These are phyloP conservation scores for Flammula alnicola DNA, from an alignment of 1,284 basidiomycete genomes.

Conservation along the genomic window DNA sequence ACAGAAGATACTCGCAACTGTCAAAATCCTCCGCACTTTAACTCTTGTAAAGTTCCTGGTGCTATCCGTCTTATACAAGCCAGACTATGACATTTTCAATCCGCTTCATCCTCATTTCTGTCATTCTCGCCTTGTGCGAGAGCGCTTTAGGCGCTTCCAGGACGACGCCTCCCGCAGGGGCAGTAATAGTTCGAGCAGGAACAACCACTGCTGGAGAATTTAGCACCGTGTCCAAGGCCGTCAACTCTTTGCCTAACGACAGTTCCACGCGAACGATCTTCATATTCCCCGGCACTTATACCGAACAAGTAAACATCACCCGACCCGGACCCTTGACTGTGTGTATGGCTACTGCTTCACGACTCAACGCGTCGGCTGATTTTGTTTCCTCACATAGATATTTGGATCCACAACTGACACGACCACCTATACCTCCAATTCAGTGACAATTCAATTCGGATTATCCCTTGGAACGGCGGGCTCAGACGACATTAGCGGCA, in stretches of 20 bases:
- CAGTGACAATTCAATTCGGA: constrained; percentile 49
- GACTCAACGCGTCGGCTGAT: not conserved
- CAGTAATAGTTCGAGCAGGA: constrained; percentile 47
- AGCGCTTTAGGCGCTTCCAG: constrained; percentile 38
- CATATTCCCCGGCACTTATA: constrained; percentile 59
- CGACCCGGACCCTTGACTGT: constrained; percentile 50
- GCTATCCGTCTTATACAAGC: no score
- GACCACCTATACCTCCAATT: constrained; percentile 40
- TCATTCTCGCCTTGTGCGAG: no score
- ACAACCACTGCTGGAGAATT: constrained; percentile 50
- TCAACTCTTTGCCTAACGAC: constrained; percentile 49
- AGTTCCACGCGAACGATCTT: constrained; percentile 50
- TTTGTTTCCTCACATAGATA: constrained; percentile 38
- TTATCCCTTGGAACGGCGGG: constrained; percentile 47
- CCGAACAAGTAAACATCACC: constrained; percentile 55
- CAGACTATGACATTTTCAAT: no score
- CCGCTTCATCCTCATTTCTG: no score
- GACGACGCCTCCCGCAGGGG: constrained; percentile 49
- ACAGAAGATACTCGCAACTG: no score
- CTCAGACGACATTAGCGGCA: constrained; percentile 58
- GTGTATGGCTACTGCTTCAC: constrained; percentile 5
- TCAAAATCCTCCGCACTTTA: no score
- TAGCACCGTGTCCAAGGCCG: constrained; percentile 43
- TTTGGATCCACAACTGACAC: constrained; percentile 51
- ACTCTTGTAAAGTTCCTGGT: no score